Evolutionary conservation across 805 yeast species (phyloP).

Genomic region (Candida orba): DNA sequence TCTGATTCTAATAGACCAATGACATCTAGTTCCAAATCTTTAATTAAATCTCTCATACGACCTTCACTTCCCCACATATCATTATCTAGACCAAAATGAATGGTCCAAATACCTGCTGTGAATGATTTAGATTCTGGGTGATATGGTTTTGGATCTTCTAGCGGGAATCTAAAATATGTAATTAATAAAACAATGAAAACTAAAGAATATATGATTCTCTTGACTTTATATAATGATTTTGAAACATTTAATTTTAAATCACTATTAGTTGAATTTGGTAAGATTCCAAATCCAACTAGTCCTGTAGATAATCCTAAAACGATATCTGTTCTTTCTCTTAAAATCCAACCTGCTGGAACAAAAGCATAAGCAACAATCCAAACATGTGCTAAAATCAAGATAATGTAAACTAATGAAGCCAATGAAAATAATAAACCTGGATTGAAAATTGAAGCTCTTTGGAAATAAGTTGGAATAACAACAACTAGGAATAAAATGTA

Average conservation of each 20-base stretch:
- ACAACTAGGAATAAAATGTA: conserved; percentile 62
- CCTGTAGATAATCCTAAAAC: conserved; percentile 52
- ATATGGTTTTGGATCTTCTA: conserved; percentile 56
- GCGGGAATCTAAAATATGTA: conserved; percentile 49
- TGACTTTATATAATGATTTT: conserved; percentile 12
- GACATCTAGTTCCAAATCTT: conserved; percentile 84
- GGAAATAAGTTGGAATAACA: conserved; percentile 55
- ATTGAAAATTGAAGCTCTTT: conserved; percentile 45
- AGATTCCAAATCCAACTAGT: conserved; percentile 47
- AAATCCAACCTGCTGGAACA: conserved; percentile 86
- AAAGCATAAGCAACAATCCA: conserved; percentile 99
- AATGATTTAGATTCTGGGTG: conserved; percentile 63
- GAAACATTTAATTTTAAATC: conserved; percentile 4
- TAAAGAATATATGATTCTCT: conserved; percentile 29
- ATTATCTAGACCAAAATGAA: conserved; percentile 94
- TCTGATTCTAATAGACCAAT: conserved; percentile 89
- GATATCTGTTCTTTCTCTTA: conserved; percentile 84
- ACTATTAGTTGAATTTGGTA: conserved; percentile 4
- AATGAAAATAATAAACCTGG: conserved; percentile 48
- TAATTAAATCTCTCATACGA: conserved; percentile 77
- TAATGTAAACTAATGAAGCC: conserved; percentile 41
- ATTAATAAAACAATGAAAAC: conserved; percentile 42
- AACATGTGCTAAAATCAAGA: conserved; percentile 72
- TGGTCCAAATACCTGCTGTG: conserved; percentile 97
- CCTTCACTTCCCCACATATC: conserved; percentile 97